phyloP scores from a whole-genome alignment of 2,329 filamentous ascomycete genomes.

The Alternaria sp. region DNA sequence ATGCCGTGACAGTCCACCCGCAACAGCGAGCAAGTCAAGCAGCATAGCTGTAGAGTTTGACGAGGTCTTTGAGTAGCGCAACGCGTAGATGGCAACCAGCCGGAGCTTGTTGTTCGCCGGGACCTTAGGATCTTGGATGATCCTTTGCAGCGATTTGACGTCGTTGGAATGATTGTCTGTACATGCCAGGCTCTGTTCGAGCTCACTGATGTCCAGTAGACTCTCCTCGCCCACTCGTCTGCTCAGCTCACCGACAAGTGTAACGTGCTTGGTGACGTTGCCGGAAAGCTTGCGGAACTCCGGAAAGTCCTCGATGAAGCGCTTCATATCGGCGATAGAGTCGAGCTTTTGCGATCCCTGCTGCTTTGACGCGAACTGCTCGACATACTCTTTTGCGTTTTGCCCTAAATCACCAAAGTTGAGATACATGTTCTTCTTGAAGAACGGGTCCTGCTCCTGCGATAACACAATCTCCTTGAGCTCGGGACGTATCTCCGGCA shows the following conservation, averaged over 20 bases:
- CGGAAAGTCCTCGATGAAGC: slow-evolving; percentile 97
- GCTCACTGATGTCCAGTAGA: slow-evolving; percentile 92
- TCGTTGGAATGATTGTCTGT: slow-evolving; percentile 93
- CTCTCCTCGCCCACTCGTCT: slow-evolving; percentile 84
- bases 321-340: slow-evolving; percentile 98
- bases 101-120: slow-evolving; percentile 84
- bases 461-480: slow-evolving; percentile 93
- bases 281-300: slow-evolving; percentile 97
- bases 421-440: slow-evolving; percentile 98
- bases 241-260: slow-evolving; percentile 90
- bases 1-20: slow-evolving; percentile 78
- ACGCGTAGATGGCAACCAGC: slow-evolving; percentile 89
- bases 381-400: slow-evolving; percentile 98
- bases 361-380: slow-evolving; percentile 97
- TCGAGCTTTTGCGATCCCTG: slow-evolving; percentile 96
- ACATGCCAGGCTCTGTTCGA: slow-evolving; percentile 95
- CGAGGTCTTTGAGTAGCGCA: slow-evolving; percentile 87
- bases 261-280: slow-evolving; percentile 98
- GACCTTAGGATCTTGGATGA: slow-evolving; percentile 82
- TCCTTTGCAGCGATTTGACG: slow-evolving; percentile 86
- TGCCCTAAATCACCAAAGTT: slow-evolving; percentile 96
- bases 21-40: slow-evolving; percentile 82
- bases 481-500: slow-evolving; percentile 84
- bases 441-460: slow-evolving; percentile 97
- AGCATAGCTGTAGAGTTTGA: slow-evolving; percentile 84